Evolutionary conservation across 331 rosid species (phyloP).

Genomic region (Dryas integrifolia): DNA sequence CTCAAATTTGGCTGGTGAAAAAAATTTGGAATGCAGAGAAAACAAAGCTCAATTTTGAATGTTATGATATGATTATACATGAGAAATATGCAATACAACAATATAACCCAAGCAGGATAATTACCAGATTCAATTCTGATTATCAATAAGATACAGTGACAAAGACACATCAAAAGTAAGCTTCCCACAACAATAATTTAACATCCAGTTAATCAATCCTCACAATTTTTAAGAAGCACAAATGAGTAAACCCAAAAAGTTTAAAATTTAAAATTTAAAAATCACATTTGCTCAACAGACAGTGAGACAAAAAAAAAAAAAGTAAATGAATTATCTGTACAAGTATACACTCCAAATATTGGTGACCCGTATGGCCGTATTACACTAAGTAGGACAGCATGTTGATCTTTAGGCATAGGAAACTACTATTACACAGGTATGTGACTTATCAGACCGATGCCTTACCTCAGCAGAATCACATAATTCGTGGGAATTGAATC

Average conservation of each 20-base stretch:
- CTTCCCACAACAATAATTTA: background rate
- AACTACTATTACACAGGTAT: slow-evolving; percentile 10
- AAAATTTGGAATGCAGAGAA: background rate
- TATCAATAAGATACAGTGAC: no score
- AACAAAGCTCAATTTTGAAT: background rate
- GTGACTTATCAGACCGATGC: slow-evolving; percentile 12
- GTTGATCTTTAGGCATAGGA: slow-evolving; percentile 16
- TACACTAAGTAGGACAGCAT: slow-evolving; percentile 14
- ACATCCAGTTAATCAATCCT: background rate
- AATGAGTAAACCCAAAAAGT: slow-evolving; percentile 1
- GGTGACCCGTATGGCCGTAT: slow-evolving; percentile 8
- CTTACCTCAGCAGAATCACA: slow-evolving; percentile 24
- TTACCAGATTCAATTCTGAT: no score
- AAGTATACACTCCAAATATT: slow-evolving; percentile 33
- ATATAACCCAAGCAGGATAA: background rate
- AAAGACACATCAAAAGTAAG: background rate
- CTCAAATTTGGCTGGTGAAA: slow-evolving; percentile 1
- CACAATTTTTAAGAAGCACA: background rate
- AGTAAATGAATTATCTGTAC: slow-evolving; percentile 41
- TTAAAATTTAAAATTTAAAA: background rate
- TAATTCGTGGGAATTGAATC: slow-evolving; percentile 18
- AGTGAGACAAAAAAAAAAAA: slow-evolving; percentile 21
- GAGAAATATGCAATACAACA: background rate
- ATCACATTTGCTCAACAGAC: slow-evolving; percentile 5
- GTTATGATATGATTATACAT: background rate